Evolutionary conservation across 768 basidiomycete genomes (phyloP), one percentile per base, ranked within the genome.

Genomic region (Lactarius tabidus): DNA sequence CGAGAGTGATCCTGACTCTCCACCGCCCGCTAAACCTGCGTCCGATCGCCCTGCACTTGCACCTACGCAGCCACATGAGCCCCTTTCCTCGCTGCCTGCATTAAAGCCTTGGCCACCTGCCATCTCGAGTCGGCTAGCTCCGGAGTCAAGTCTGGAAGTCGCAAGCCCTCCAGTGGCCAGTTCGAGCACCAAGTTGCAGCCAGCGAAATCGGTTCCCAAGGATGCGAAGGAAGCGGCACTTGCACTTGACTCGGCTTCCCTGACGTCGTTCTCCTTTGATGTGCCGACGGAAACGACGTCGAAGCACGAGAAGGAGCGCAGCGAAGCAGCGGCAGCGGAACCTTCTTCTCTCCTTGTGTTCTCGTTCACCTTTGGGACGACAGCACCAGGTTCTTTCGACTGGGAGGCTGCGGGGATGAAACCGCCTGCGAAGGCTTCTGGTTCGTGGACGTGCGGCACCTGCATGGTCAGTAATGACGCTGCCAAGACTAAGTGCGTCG

Each of bases 271-370:
- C 63, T 75, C 79, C 48, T 76, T 81, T 66, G 63, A 64, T 66
- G 66, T 83, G 57, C 51, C 62, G 20, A 43, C 56, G 29, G 28
- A 48, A 60, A 31, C 48, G 61, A 12, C 41, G 52, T n/a, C 26
- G 33, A 59, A 38, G 20, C 51, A 62, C 23, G 61, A 39, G 36
- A 57, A 62, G 51, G 65, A 66, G 36, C 65, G 60, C 36, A n/a
- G 12, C n/a, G 31, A 15, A 15, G 65, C 61, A 23, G 58, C 38
- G 17, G 33, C 33, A 28, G 39, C 56, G 17, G 57, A 54, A 14
- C 67, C 72, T 31, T 71, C 76, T 2, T 78, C 79, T 15, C 78
- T 90, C 12, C 87, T 88, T 5, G 72, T 63, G 6, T 83, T 73
- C 63, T 73, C 78, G 43, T 77, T 81, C 67, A 61, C 62, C 58